Conservation (phyloP, 2,329 filamentous ascomycete species). For the Ceratocystiopsis brevicomis region DNA sequence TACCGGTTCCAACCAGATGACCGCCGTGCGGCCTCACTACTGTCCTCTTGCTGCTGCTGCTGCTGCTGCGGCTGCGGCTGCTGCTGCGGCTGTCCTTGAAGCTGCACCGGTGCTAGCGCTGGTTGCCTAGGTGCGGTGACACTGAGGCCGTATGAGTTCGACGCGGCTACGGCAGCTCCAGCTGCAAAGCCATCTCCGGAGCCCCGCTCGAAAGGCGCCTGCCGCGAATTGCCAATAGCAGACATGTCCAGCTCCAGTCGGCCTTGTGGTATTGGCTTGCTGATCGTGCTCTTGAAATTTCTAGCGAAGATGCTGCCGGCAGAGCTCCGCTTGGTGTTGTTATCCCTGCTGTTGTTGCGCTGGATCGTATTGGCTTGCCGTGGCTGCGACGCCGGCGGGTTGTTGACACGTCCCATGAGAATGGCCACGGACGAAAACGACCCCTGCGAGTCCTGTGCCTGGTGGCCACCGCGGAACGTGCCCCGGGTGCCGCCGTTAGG, state of each 20-base stretch:
- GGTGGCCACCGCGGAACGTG: constrained; percentile 32
- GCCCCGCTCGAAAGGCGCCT: constrained; percentile 18
- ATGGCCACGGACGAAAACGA: constrained; percentile 48
- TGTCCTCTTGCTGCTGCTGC: constrained; percentile 15
- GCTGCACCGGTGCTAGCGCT: constrained; percentile 2
- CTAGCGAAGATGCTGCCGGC: constrained; percentile 39
- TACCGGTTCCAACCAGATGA: constrained; percentile 64
- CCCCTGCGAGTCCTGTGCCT: constrained; percentile 30
- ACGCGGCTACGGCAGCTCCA: background rate
- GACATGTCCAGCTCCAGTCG: constrained; percentile 3
- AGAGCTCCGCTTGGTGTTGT: constrained; percentile 31
- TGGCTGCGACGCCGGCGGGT: constrained; percentile 19
- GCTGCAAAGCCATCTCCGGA: constrained; percentile 1
- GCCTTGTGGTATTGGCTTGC: constrained; percentile 37
- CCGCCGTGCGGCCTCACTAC: constrained; percentile 24
- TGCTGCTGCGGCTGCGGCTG: constrained; percentile 1
- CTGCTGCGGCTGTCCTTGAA: background rate
- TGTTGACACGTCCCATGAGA: constrained; percentile 41
- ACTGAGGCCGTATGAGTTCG: constrained; percentile 2
- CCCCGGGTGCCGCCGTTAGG: constrained; percentile 14
- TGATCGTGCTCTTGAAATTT: constrained; percentile 42
- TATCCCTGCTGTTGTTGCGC: constrained; percentile 25
- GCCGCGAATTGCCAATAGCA: constrained; percentile 14
- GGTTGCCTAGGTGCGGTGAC: constrained; percentile 7
- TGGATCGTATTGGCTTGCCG: constrained; percentile 8